These are phyloP conservation scores for Pleurotus giganteus DNA, from an alignment of 768 basidiomycete genomes.

Conservation along the genomic window DNA sequence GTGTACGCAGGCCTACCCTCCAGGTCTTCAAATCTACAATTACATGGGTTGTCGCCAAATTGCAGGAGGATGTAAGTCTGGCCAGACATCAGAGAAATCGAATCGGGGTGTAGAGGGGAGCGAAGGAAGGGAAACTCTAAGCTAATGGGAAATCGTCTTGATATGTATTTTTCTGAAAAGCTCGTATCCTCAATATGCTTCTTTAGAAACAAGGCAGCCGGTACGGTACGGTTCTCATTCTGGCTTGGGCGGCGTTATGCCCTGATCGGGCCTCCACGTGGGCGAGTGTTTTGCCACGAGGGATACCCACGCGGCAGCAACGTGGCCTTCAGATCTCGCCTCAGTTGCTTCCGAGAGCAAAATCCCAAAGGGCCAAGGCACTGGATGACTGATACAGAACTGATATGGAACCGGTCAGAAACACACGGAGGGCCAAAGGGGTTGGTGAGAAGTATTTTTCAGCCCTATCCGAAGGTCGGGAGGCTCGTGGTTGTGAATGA, in stretches of 20 bases:
- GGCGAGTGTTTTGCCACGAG: conserved; percentile 5
- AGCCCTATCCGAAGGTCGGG: too few relatives aligned
- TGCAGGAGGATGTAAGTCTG: conserved; percentile 58
- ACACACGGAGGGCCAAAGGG: too few relatives aligned
- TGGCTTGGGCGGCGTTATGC: not conserved
- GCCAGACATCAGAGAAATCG: conserved; percentile 25
- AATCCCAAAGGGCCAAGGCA: too few relatives aligned
- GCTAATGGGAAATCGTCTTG: conserved; percentile 14
- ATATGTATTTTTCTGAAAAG: conserved; percentile 13
- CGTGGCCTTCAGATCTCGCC: not conserved
- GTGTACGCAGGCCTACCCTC: conserved; percentile 67
- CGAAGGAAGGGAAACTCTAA: conserved; percentile 18
- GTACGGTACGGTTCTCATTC: conserved; percentile 27
- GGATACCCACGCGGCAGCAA: not conserved
- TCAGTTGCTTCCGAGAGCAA: not conserved
- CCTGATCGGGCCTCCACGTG: conserved; percentile 1
- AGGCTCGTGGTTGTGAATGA: too few relatives aligned
- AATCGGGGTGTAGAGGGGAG: conserved; percentile 12
- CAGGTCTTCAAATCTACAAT: conserved; percentile 58
- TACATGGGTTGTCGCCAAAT: conserved; percentile 63
- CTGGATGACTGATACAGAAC: too few relatives aligned
- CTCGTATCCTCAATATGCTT: conserved; percentile 20
- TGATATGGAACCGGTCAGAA: too few relatives aligned
- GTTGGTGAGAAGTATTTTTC: too few relatives aligned
- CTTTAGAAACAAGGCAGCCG: conserved; percentile 38